Evolutionary conservation across 1,284 basidiomycete species (phyloP).

Genomic region (Puccinia hordei): DNA sequence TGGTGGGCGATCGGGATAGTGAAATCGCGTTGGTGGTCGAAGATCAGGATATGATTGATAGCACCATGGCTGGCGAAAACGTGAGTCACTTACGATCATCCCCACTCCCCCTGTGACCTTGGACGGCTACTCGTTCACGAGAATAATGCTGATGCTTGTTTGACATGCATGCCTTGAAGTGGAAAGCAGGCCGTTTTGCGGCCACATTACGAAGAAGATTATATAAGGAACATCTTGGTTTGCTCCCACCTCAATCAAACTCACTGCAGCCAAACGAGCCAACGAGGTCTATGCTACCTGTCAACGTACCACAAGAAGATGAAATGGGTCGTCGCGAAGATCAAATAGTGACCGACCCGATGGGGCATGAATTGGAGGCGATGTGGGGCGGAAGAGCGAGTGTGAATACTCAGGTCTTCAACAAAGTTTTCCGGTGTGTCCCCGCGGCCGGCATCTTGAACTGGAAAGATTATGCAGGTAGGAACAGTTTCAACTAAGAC

Average conservation of each 20-base stretch:
- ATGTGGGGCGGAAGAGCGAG: conserved; percentile 75
- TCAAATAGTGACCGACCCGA: conserved; percentile 73
- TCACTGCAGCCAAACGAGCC: conserved; percentile 59
- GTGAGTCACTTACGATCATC: conserved; percentile 36
- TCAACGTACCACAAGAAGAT: conserved; percentile 70
- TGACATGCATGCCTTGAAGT: conserved; percentile 56
- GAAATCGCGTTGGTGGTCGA: conserved; percentile 89
- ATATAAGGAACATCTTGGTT: conserved; percentile 81
- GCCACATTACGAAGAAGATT: conserved; percentile 74
- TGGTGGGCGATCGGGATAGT: conserved; percentile 79
- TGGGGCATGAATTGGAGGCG: conserved; percentile 67
- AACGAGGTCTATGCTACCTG: conserved; percentile 69
- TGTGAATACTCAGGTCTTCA: conserved; percentile 76
- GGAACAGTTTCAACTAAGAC: conserved; percentile 55
- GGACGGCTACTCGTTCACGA: background rate
- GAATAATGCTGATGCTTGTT: background rate
- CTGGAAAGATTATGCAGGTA: conserved; percentile 76
- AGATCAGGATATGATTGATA: conserved; percentile 75
- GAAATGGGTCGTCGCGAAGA: conserved; percentile 69
- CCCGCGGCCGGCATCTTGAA: conserved; percentile 58
- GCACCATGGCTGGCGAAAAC: conserved; percentile 74
- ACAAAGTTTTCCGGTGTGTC: conserved; percentile 65
- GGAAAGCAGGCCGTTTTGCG: conserved; percentile 73
- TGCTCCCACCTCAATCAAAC: conserved; percentile 69
- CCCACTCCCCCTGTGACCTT: background rate